Percentiles rank a stretch among this genome's conserved stretches.
Conservation (phyloP, 1,284 basidiomycete species). For the Leccinum angustisporum region DNA sequence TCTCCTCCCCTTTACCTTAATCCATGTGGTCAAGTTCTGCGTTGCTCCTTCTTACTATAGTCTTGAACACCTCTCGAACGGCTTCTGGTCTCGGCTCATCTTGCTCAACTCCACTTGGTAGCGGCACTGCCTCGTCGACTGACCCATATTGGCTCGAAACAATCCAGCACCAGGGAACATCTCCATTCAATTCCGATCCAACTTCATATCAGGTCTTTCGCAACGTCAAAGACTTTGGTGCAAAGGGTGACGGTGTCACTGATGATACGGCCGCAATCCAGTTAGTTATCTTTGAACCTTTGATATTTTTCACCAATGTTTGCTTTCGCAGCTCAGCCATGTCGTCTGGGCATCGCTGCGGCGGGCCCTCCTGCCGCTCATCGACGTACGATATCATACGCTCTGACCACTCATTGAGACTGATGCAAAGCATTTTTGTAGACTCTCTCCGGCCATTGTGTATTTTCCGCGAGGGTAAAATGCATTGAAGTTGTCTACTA, state of each 20-base stretch:
- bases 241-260: constrained; percentile 31
- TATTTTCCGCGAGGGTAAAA: constrained; percentile 31
- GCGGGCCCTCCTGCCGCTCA: constrained; percentile 11
- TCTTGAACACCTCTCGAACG: constrained; percentile 5
- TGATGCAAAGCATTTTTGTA: constrained; percentile 8
- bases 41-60: constrained; percentile 14
- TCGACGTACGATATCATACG: constrained; percentile 23
- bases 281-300: constrained; percentile 8
- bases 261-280: constrained; percentile 34
- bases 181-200: constrained; percentile 58
- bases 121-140: constrained; percentile 17
- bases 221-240: constrained; percentile 34
- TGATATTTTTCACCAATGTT: constrained; percentile 2
- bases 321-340: constrained; percentile 25
- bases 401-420: background rate
- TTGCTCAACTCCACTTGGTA: constrained; percentile 18
- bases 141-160: constrained; percentile 61
- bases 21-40: constrained; percentile 14
- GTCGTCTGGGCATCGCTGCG: constrained; percentile 27
- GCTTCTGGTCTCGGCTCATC: constrained; percentile 26
- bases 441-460: constrained; percentile 31
- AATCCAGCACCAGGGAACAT: constrained; percentile 55
- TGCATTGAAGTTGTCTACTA: background rate
- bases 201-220: constrained; percentile 63
- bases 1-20: constrained; percentile 1